Percentiles rank a stretch among this genome's conserved stretches.
These are phyloP conservation scores for Helminthosporium solani DNA, from an alignment of 2,329 filamentous ascomycete genomes.

Conservation along the genomic window DNA sequence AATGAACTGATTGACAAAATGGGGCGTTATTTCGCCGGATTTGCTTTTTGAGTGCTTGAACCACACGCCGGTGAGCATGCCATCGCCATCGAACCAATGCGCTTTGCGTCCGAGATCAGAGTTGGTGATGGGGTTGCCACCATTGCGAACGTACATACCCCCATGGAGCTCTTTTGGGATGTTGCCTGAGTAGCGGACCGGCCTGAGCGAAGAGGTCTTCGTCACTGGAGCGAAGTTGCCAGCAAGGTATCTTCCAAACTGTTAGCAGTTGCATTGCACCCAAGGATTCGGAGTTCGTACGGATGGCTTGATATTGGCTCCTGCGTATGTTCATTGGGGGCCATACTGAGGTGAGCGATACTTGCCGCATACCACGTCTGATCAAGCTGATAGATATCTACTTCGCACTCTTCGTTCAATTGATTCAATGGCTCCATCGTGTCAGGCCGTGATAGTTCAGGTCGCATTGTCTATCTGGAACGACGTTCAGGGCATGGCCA, in stretches of 20 bases:
- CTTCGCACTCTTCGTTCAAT: too few species aligned
- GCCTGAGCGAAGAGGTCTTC: conserved; percentile 55
- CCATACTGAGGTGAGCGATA: conserved; percentile 21
- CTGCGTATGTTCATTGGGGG: conserved; percentile 17
- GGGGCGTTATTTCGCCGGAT: conserved; percentile 47
- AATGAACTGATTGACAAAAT: conserved; percentile 70
- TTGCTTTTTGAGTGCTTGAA: conserved; percentile 49
- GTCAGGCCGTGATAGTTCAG: not conserved
- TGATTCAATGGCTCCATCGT: not conserved
- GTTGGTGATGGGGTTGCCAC: conserved; percentile 66
- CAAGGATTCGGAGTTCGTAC: conserved; percentile 24
- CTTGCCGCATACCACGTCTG: conserved; percentile 15
- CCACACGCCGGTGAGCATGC: conserved; percentile 69
- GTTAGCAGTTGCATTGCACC: not conserved
- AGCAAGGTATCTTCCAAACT: conserved; percentile 55
- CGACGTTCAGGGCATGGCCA: not conserved
- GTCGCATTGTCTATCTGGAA: not conserved
- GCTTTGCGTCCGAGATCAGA: conserved; percentile 61
- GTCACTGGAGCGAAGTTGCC: conserved; percentile 71
- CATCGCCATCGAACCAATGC: conserved; percentile 76
- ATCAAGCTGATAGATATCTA: not conserved
- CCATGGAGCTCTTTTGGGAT: conserved; percentile 67
- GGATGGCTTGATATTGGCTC: conserved; percentile 41
- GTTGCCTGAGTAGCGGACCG: conserved; percentile 57
- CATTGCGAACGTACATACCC: conserved; percentile 72